Base-by-base conservation (phyloP, 176 grass and related monocot genomes). In the Oryza brachyantha region DNA sequence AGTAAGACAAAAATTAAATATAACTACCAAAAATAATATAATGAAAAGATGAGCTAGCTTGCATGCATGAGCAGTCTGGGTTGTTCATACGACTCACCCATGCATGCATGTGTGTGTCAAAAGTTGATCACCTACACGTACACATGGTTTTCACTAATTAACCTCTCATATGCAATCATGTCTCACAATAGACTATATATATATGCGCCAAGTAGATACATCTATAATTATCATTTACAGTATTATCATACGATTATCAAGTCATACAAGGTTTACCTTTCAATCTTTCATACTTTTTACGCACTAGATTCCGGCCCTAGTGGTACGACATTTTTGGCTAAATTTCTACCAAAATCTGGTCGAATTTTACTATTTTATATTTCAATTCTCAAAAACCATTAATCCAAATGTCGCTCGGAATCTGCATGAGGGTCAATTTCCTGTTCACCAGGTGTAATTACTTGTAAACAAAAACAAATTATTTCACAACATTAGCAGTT, bases 51-150 rank as follows among this genome's bases (percentile, higher is more conserved):
- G 14, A 73, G 21, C 12, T 19, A 3, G 29, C 41, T 43, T 43
- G 41, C 32, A 74, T 55, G 50, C 17, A 72, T 57, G 78, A 28
- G 69, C 54, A 81, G 1, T 31, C 25, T 41, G 40, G 61, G 81
- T 75, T 55, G 62, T 60, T 88, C 75, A 75, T 80, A 43, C 39
- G 40, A 69, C 58, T 22, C 69, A 71, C 55, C n/a, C 76, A 64
- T 52, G 57, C 39, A 68, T 66, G 16, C 41, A 29, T 37, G 64
- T 64, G 21, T 64, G 76, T 71, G 81, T 84, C 86, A 84, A 84
- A 70, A 84, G 81, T 88, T 75, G 86, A 84, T 89, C 86, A 83
- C 85, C 85, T 83, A 87, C 76, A 88, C 81, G 70, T 29, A 80
- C 24, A 61, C 79, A 64, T 46, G 29, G 4, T 29, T 70, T 43